Conservation (phyloP, 805 yeast species). For the Saturnispora sekii region DNA sequence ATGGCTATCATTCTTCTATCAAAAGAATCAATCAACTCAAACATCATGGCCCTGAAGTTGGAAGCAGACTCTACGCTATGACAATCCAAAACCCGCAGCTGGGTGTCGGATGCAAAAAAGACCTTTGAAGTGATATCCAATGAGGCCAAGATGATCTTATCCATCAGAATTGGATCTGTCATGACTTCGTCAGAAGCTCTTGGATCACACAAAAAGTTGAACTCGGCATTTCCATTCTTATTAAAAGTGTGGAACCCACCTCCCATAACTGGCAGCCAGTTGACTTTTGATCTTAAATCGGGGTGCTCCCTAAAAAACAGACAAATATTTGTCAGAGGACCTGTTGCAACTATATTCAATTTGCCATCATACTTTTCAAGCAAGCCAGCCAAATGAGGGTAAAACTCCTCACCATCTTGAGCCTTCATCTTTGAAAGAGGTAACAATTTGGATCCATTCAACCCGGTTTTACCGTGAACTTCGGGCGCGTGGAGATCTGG, state of each 20-base stretch:
- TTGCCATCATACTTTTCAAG: constrained; percentile 32
- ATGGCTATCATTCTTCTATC: constrained; percentile 34
- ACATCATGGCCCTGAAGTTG: constrained; percentile 43
- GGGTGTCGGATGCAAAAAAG: constrained; percentile 36
- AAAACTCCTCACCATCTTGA: constrained; percentile 14
- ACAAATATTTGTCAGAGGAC: constrained; percentile 68
- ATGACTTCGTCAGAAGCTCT: constrained; percentile 58
- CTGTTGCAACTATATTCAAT: constrained; percentile 61
- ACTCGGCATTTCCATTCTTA: constrained; percentile 45
- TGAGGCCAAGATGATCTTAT: constrained; percentile 49
- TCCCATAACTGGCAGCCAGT: constrained; percentile 65
- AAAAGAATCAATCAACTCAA: constrained; percentile 44
- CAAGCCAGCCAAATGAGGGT: constrained; percentile 17
- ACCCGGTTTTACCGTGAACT: constrained; percentile 66
- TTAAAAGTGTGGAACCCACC: constrained; percentile 38
- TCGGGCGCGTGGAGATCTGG: constrained; percentile 43
- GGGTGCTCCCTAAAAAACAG: constrained; percentile 47
- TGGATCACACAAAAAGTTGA: constrained; percentile 69
- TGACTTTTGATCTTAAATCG: constrained; percentile 37
- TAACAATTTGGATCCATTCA: constrained; percentile 63
- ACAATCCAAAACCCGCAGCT: constrained; percentile 30
- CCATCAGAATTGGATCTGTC: constrained; percentile 33
- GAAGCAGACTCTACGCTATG: constrained; percentile 24
- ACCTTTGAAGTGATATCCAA: constrained; percentile 64
- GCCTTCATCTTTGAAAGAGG: constrained; percentile 34